phyloP scores from a whole-genome alignment of 2,329 filamentous ascomycete species.

The Trichophyton verrucosum region DNA sequence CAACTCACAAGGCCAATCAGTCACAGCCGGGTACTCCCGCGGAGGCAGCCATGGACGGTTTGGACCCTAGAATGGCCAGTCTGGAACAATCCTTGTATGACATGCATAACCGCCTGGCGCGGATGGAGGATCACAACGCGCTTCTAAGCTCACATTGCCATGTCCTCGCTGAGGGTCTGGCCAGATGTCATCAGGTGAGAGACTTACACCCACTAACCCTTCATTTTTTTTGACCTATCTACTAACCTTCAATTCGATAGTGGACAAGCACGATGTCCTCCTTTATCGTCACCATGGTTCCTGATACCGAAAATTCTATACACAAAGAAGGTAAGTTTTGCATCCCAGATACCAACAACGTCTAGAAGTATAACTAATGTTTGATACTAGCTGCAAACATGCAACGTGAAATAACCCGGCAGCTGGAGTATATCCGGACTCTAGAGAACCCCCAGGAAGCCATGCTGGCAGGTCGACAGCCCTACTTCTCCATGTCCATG shows the following conservation, averaged over 20 bases:
- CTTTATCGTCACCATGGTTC: conserved; percentile 59
- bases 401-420: conserved; percentile 51
- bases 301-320: conserved; percentile 61
- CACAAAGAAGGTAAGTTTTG: conserved; percentile 64
- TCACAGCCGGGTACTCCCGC: conserved; percentile 77
- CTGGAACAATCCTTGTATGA: conserved; percentile 79
- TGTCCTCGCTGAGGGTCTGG: conserved; percentile 66
- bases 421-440: conserved; percentile 46
- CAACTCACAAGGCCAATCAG: conserved; percentile 54
- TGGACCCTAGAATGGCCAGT: conserved; percentile 60
- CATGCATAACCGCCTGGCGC: conserved; percentile 58
- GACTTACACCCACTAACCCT: not conserved
- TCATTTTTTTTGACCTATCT: not conserved
- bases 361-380: not conserved
- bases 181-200: conserved; percentile 54
- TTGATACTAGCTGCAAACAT: conserved; percentile 39
- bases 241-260: conserved; percentile 26
- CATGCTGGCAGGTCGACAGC: conserved; percentile 50
- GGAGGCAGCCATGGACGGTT: conserved; percentile 66
- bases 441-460: conserved; percentile 53
- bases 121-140: conserved; percentile 72
- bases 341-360: not conserved
- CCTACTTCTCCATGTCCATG: conserved; percentile 49
- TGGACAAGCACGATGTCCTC: conserved; percentile 78
- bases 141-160: conserved; percentile 72